Percentiles rank a stretch among this genome's conserved stretches.
Conservation (phyloP, 345 rosid species). For the Luvunga scandens region DNA sequence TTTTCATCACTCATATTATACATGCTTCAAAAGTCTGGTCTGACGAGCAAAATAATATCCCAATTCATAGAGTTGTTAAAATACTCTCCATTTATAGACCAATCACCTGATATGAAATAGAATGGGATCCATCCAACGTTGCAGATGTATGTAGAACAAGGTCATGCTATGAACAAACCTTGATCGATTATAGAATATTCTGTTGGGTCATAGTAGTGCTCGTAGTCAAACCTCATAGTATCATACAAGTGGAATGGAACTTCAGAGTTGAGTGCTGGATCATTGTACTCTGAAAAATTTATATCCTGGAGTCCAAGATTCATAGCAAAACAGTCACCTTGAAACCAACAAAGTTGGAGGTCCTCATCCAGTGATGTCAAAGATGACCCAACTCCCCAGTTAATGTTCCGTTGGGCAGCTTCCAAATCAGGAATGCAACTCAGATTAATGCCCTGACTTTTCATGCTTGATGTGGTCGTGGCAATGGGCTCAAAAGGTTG, state of each 20-base stretch:
- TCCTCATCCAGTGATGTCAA: constrained; percentile 43
- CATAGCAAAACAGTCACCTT: constrained; percentile 42
- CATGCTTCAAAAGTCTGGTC: constrained; percentile 26
- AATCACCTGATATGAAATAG: constrained; percentile 18
- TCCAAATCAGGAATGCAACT: constrained; percentile 34
- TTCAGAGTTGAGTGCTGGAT: constrained; percentile 39
- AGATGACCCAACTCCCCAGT: constrained; percentile 31
- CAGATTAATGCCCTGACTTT: constrained; percentile 37
- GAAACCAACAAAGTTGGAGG: constrained; percentile 49
- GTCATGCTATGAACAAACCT: constrained; percentile 66
- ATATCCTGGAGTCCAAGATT: constrained; percentile 48
- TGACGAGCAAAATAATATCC: constrained; percentile 22
- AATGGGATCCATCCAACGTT: constrained; percentile 2
- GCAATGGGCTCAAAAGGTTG: constrained; percentile 37
- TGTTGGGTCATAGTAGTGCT: constrained; percentile 49
- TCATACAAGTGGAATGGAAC: constrained; percentile 50
- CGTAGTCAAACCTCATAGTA: constrained; percentile 56
- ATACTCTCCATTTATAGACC: constrained; percentile 10
- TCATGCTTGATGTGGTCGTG: constrained; percentile 26
- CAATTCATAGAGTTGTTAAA: constrained; percentile 22
- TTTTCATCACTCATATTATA: constrained; percentile 25
- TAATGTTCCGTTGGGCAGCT: constrained; percentile 32
- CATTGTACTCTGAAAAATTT: constrained; percentile 40
- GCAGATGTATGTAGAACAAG: constrained; percentile 21
- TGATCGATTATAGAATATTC: constrained; percentile 58